Conservation (phyloP, 2,329 filamentous ascomycete genomes). For the Metarhizium robertsii region DNA sequence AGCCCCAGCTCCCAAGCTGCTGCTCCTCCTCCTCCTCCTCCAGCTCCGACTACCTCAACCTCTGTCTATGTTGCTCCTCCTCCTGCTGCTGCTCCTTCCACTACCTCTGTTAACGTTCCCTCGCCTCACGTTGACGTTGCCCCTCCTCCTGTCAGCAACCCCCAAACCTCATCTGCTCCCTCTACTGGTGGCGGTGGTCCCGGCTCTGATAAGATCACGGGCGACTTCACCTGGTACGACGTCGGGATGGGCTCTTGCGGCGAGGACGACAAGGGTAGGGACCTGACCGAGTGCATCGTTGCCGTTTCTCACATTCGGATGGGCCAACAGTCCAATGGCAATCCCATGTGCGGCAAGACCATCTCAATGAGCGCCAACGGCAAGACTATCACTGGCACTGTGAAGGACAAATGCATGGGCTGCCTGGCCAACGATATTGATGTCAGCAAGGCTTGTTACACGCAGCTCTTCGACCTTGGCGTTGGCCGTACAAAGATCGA, state of each 20-base stretch:
- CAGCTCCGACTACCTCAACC: slow-evolving; percentile 13
- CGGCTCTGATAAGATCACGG: slow-evolving; percentile 29
- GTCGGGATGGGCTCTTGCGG: slow-evolving; percentile 64
- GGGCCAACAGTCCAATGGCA: slow-evolving; percentile 53
- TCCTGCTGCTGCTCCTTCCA: slow-evolving; percentile 10
- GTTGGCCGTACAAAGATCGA: slow-evolving; percentile 30
- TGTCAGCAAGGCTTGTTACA: slow-evolving; percentile 47
- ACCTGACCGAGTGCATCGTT: slow-evolving; percentile 50
- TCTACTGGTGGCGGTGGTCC: slow-evolving; percentile 7
- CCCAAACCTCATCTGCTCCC: background rate
- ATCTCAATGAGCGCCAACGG: slow-evolving; percentile 55
- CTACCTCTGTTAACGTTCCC: slow-evolving; percentile 11
- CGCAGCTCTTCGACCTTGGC: slow-evolving; percentile 39
- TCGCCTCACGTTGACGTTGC: slow-evolving; percentile 8
- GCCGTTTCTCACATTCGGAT: slow-evolving; percentile 59
- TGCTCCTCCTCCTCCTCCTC: slow-evolving; percentile 2
- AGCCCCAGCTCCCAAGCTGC: background rate
- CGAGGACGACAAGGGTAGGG: slow-evolving; percentile 45
- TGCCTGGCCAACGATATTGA: slow-evolving; percentile 51
- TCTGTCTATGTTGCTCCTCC: slow-evolving; percentile 17
- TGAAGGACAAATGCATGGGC: slow-evolving; percentile 70
- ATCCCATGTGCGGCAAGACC: slow-evolving; percentile 61
- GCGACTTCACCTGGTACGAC: slow-evolving; percentile 67
- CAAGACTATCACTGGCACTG: slow-evolving; percentile 44
- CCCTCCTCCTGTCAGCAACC: slow-evolving; percentile 8